phyloP scores from a whole-genome alignment of 2,329 filamentous ascomycete genomes.

The Pseudogymnoascus sp. region DNA sequence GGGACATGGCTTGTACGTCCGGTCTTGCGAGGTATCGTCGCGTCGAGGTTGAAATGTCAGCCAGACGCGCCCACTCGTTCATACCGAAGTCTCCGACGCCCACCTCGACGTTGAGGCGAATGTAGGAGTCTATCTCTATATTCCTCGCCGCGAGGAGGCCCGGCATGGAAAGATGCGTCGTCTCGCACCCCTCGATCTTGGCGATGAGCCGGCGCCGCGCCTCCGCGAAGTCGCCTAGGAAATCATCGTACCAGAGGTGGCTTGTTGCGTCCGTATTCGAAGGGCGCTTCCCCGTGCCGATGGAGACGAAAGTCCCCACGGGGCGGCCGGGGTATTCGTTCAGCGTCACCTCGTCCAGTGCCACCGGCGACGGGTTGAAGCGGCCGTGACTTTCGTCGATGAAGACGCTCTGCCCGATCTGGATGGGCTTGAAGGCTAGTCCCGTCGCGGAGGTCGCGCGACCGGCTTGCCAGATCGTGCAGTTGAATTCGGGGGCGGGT shows the following conservation, averaged over 20 bases:
- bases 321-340: constrained; percentile 96
- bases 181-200: constrained; percentile 94
- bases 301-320: constrained; percentile 81
- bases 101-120: constrained; percentile 91
- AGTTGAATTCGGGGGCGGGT: constrained; percentile 81
- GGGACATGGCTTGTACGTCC: constrained; percentile 67
- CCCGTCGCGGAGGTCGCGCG: constrained; percentile 88
- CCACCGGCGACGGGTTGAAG: constrained; percentile 80
- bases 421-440: constrained; percentile 90
- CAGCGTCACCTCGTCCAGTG: constrained; percentile 79
- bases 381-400: constrained; percentile 86
- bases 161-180: constrained; percentile 79
- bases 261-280: constrained; percentile 59
- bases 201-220: constrained; percentile 73
- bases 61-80: constrained; percentile 95
- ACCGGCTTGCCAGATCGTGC: constrained; percentile 94
- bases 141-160: constrained; percentile 68
- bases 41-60: constrained; percentile 89
- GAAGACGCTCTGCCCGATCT: constrained; percentile 86
- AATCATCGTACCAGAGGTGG: constrained; percentile 87
- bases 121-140: constrained; percentile 85
- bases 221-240: constrained; percentile 77
- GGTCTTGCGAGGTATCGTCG: constrained; percentile 68
- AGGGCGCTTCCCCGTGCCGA: constrained; percentile 85
- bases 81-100: constrained; percentile 96